phyloP scores from a whole-genome alignment of 208 protist species.

The Trypanosomatidae sp. region DNA sequence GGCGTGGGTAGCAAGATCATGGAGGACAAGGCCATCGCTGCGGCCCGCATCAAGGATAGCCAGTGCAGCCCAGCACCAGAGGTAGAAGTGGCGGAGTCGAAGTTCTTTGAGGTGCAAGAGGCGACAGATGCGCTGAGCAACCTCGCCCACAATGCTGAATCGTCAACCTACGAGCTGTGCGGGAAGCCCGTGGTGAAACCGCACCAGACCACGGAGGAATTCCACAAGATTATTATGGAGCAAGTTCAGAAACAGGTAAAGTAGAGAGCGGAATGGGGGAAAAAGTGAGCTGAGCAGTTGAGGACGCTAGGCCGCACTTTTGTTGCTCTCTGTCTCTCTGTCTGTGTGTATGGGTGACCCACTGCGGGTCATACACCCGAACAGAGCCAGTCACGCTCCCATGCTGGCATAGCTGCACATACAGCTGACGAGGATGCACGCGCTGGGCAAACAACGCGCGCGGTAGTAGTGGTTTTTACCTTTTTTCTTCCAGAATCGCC shows the following conservation, averaged over 20 bases:
- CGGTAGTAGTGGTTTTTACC: not conserved
- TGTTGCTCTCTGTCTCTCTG: not conserved
- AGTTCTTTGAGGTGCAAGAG: constrained; percentile 78
- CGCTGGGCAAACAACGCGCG: not conserved
- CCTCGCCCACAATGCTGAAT: constrained; percentile 64
- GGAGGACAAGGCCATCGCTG: constrained; percentile 54
- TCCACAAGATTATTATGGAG: constrained; percentile 40
- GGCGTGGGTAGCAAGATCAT: constrained; percentile 40
- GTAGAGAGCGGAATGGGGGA: too few species aligned
- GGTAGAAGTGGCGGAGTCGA: constrained; percentile 43
- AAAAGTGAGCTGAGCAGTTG: not conserved
- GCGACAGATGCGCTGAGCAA: constrained; percentile 85
- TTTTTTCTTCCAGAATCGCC: too few species aligned
- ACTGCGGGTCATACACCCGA: not conserved
- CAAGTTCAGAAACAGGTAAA: constrained; percentile 31
- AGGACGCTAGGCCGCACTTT: not conserved
- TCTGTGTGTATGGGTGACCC: not conserved
- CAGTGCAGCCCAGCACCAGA: constrained; percentile 27
- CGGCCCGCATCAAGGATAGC: constrained; percentile 36
- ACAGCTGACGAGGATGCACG: not conserved
- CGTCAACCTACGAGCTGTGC: constrained; percentile 26
- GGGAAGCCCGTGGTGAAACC: constrained; percentile 33
- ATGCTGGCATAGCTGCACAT: not conserved
- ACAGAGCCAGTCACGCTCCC: not conserved
- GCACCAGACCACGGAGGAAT: constrained; percentile 30